Base-by-base conservation (phyloP, 1,284 basidiomycete species). In the Cutaneotrichosporon cavernicola region DNA sequence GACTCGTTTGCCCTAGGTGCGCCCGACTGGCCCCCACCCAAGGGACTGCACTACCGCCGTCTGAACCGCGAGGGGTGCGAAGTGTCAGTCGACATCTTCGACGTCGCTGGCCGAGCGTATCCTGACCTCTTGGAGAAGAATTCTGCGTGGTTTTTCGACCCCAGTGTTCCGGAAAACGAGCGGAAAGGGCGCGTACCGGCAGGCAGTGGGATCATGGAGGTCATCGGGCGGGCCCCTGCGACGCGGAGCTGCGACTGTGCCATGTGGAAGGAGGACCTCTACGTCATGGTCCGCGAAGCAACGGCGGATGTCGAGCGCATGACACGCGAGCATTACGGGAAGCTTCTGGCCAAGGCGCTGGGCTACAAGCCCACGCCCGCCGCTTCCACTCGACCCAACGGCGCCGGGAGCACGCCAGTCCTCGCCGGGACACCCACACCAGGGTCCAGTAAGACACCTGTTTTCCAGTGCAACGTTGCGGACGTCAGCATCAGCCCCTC, bases 21-120 rank as follows among this genome's bases (percentile, higher is more conserved):
- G 26, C 46, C 40, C 30, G 11, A 14, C n/a, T 36, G 52, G 40
- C 30, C 18, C 31, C 56, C 74, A 8, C 70, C 72, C 2, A 70
- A 68, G 53, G 73, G 73, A 0, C 71, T 51, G 47, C 46, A 58
- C 31, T 78, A 72, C 61, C 63, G 69, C 14, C 70, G 72, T 32
- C 50, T 79, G 22, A 78, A 77, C 56, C 59, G 64, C 4, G 51
- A 56, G 1, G 70, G 59, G 0, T 64, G 55, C 2, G 74, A 78
- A 56, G 72, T 74, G 14, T 71, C 64, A 5, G 63, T 71, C 26
- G 77, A 79, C 65, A 61, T 77, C 31, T 71, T 73, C n/a, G 77
- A 79, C 65, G 64, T 79, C 18, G 73, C 73, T 1, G 76, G 77
- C 2, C 65, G 77, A 16, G 38, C 68, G 0, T 78, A 79, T 58